Evolutionary conservation across 2,329 filamentous ascomycete species (phyloP).

Genomic region (Acephala macrosclerotiorum): DNA sequence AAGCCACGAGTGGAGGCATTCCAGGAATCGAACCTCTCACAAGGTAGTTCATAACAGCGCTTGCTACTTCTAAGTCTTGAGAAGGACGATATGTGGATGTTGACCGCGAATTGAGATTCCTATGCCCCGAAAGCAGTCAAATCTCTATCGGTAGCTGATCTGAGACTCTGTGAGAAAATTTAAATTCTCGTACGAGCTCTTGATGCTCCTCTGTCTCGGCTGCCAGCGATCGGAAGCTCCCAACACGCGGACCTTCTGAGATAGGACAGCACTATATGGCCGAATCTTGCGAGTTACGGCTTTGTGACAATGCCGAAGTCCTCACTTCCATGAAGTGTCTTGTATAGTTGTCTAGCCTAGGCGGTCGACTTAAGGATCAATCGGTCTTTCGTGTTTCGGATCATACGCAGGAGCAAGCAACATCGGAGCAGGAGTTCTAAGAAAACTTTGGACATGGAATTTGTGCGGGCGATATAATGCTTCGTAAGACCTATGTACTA

Average conservation of each 20-base stretch:
- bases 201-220: too few relatives aligned
- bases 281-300: too few relatives aligned
- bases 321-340: too few relatives aligned
- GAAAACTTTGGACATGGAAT: neutral
- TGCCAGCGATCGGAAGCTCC: too few relatives aligned
- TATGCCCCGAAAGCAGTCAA: neutral
- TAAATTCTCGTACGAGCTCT: too few relatives aligned
- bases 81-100: neutral
- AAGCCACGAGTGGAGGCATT: neutral
- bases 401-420: neutral
- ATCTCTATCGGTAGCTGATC: too few relatives aligned
- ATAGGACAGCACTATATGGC: too few relatives aligned
- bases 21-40: neutral
- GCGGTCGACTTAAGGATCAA: too few relatives aligned
- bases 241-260: too few relatives aligned
- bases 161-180: too few relatives aligned
- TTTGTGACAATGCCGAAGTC: too few relatives aligned
- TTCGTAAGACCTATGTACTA: neutral
- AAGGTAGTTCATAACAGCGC: neutral
- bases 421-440: neutral
- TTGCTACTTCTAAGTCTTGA: neutral
- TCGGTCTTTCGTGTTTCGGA: neutral
- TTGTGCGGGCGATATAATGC: neutral
- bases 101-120: neutral
- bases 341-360: too few relatives aligned